These are phyloP conservation scores for Pseudocercospora crystallina DNA, from an alignment of 2,329 filamentous ascomycete species.

Conservation along the genomic window DNA sequence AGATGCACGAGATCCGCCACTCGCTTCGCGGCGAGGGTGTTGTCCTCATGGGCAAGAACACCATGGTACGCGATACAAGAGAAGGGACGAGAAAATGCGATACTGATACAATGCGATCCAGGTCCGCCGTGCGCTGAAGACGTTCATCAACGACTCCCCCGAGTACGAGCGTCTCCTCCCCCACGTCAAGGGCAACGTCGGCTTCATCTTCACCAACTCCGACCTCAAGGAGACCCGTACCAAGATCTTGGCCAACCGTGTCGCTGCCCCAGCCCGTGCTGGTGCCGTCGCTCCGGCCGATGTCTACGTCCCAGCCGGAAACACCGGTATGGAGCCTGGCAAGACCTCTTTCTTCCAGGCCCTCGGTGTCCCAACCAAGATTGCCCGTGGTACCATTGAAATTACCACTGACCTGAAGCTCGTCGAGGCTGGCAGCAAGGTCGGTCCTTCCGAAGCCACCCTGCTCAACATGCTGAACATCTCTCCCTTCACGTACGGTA, in stretches of 20 bases:
- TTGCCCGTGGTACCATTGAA: constrained; percentile 99
- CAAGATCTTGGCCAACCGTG: constrained; percentile 95
- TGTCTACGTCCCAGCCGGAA: constrained; percentile 94
- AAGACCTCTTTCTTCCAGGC: constrained; percentile 99
- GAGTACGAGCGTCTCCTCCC: constrained; percentile 98
- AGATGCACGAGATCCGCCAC: constrained; percentile 99
- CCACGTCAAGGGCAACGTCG: constrained; percentile 94
- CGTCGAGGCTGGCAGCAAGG: constrained; percentile 87
- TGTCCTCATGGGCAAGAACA: constrained; percentile 99
- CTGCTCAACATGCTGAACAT: constrained; percentile 99
- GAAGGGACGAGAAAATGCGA: constrained; percentile 1
- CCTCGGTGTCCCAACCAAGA: constrained; percentile 99
- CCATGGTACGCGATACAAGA: constrained; percentile 69
- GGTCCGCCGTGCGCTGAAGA: constrained; percentile 96
- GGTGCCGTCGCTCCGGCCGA: constrained; percentile 92
- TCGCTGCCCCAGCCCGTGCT: constrained; percentile 95
- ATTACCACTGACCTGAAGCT: constrained; percentile 98
- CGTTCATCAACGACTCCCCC: constrained; percentile 83
- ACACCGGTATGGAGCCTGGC: constrained; percentile 99
- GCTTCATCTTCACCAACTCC: constrained; percentile 98
- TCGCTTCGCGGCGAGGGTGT: constrained; percentile 88
- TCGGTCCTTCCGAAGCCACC: constrained; percentile 97
- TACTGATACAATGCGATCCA: constrained; percentile 37
- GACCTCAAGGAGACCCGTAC: constrained; percentile 91
- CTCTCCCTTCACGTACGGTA: constrained; percentile 99